Evolutionary conservation across 345 rosid species (phyloP).

Genomic region (Acer negundo): DNA sequence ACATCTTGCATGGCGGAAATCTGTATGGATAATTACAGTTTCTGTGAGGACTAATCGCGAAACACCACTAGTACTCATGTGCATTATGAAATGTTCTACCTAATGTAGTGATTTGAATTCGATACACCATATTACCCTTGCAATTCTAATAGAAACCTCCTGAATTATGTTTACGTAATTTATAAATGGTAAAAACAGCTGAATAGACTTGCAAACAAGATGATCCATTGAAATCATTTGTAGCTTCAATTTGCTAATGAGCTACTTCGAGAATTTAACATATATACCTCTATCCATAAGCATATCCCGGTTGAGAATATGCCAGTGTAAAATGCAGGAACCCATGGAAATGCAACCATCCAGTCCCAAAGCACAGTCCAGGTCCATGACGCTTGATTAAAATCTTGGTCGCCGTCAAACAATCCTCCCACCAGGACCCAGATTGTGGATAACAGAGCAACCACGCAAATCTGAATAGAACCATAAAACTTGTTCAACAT

Average conservation of each 20-base stretch:
- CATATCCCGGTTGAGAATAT: conserved; percentile 30
- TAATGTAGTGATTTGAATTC: neutral
- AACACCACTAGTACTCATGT: neutral
- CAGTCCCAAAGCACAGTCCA: conserved; percentile 19
- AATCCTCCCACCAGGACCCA: conserved; percentile 28
- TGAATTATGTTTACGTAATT: neutral
- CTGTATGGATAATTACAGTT: conserved; percentile 5
- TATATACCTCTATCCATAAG: conserved; percentile 28
- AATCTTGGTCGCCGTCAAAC: conserved; percentile 8
- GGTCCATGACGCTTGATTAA: conserved; percentile 19
- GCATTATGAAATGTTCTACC: neutral
- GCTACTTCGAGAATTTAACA: neutral
- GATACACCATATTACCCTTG: neutral
- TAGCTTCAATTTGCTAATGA: neutral
- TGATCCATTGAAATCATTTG: neutral
- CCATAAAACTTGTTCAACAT: neutral
- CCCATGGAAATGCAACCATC: conserved; percentile 30
- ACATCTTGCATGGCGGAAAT: conserved; percentile 35
- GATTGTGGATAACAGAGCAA: conserved; percentile 27
- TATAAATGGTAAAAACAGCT: neutral
- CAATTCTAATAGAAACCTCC: neutral
- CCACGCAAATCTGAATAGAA: conserved; percentile 23
- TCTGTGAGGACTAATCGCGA: neutral
- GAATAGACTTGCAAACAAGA: neutral
- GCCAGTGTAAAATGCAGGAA: conserved; percentile 29